Percentiles rank a stretch among this genome's conserved stretches.
Evolutionary conservation across 306 rosid genomes (phyloP).

Genomic region (Lithocarpus polystachyus): DNA sequence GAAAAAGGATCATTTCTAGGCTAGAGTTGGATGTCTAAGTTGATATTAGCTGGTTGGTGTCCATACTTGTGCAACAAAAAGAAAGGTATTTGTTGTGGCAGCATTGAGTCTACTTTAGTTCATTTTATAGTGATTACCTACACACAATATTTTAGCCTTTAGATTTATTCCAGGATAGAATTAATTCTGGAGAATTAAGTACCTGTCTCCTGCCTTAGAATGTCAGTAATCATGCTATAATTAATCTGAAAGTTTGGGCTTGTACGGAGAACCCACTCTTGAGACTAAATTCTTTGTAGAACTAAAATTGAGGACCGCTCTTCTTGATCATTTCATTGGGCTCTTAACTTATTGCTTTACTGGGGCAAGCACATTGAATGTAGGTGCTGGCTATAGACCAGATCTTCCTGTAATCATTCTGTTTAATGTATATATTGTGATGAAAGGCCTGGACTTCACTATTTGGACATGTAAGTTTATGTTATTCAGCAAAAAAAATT

Average conservation of each 20-base stretch:
- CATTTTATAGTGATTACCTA: background rate
- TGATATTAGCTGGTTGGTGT: background rate
- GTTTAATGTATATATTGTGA: background rate
- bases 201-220: background rate
- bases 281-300: background rate
- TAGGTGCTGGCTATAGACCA: background rate
- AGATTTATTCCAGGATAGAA: background rate
- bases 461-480: background rate
- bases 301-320: background rate
- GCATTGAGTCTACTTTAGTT: background rate
- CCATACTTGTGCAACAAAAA: background rate
- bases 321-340: background rate
- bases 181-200: background rate
- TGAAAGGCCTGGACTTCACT: slow-evolving; percentile 1
- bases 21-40: background rate
- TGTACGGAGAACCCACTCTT: background rate
- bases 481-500: background rate
- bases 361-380: background rate
- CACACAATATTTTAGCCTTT: too few species aligned
- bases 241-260: background rate
- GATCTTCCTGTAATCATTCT: background rate
- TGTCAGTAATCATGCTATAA: too few species aligned
- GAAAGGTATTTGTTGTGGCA: background rate
- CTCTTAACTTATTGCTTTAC: background rate
- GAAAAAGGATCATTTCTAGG: background rate